Conservation (phyloP, 2,329 filamentous ascomycete species). For the Exophiala aquamarina region DNA sequence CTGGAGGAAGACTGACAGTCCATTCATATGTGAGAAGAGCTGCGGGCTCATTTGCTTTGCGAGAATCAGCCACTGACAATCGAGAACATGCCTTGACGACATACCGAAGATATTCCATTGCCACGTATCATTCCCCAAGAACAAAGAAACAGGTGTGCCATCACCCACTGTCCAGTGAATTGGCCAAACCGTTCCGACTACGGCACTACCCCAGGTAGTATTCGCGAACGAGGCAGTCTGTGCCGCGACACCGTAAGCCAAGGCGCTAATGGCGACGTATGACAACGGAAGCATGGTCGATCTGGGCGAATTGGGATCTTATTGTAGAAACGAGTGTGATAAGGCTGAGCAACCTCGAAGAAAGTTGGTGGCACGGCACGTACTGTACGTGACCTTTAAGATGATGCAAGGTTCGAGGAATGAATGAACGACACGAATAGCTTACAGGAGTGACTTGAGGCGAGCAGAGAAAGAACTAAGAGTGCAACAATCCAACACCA, state of each 20-base stretch:
- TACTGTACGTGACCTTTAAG: no score
- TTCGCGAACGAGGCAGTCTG: slow-evolving; percentile 18
- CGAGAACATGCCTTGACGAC: neutral
- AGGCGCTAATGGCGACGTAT: slow-evolving; percentile 15
- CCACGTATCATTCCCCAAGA: slow-evolving; percentile 22
- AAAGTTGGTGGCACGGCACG: no score
- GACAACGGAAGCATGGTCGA: slow-evolving; percentile 11
- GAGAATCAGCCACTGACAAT: neutral
- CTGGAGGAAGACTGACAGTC: slow-evolving; percentile 19
- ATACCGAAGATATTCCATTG: slow-evolving; percentile 21
- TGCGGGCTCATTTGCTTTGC: slow-evolving; percentile 14
- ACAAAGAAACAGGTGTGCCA: slow-evolving; percentile 18
- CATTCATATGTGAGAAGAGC: slow-evolving; percentile 18
- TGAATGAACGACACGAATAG: slow-evolving; percentile 3
- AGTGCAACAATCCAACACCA: neutral
- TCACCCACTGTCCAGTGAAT: slow-evolving; percentile 23
- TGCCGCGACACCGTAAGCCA: slow-evolving; percentile 20
- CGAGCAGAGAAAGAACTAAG: neutral
- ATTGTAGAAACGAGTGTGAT: no score
- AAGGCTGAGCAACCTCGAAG: neutral
- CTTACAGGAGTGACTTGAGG: slow-evolving; percentile 6
- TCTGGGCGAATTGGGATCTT: no score
- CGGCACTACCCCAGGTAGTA: slow-evolving; percentile 20
- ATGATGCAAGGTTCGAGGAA: neutral
- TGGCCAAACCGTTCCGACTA: slow-evolving; percentile 20